Evolutionary conservation across 2,329 filamentous ascomycete genomes (phyloP).

Genomic region (Trichoderma semiorbis): DNA sequence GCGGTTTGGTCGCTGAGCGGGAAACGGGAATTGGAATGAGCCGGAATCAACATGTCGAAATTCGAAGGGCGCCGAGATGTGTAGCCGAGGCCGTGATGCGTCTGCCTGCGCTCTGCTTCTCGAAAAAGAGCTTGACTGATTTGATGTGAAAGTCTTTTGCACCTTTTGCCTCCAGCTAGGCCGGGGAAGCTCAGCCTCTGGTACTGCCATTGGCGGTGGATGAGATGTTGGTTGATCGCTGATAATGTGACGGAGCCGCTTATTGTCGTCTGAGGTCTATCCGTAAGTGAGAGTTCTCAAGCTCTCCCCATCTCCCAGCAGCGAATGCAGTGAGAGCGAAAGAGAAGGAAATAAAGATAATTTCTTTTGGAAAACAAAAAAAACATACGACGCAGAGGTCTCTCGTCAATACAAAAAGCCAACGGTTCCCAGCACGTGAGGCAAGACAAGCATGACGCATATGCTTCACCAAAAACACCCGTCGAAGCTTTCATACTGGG

Average conservation of each 20-base stretch:
- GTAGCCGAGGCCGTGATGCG: constrained; percentile 47
- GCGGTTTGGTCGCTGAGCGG: neutral
- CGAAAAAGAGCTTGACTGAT: constrained; percentile 42
- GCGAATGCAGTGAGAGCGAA: neutral
- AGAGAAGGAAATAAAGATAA: constrained; percentile 17
- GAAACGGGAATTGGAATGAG: constrained; percentile 37
- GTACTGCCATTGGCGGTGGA: constrained; percentile 28
- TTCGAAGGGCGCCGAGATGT: constrained; percentile 57
- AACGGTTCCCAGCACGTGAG: constrained; percentile 45
- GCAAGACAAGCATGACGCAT: constrained; percentile 46
- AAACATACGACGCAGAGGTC: constrained; percentile 39
- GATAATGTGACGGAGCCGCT: constrained; percentile 26
- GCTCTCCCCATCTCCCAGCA: constrained; percentile 27
- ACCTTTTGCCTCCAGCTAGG: constrained; percentile 22
- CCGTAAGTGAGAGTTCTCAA: constrained; percentile 31
- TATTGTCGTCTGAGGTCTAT: constrained; percentile 30
- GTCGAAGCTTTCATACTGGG: constrained; percentile 41
- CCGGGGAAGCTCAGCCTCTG: constrained; percentile 21
- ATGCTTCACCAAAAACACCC: constrained; percentile 41
- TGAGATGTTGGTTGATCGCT: constrained; percentile 30
- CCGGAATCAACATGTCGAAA: constrained; percentile 57
- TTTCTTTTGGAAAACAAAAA: neutral
- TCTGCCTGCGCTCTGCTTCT: constrained; percentile 46
- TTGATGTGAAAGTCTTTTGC: constrained; percentile 29
- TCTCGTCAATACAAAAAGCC: constrained; percentile 38